Percentiles rank a stretch among this genome's conserved stretches.
These are phyloP conservation scores for Suhomyces faveliae DNA, from an alignment of 805 yeast species.

Conservation along the genomic window DNA sequence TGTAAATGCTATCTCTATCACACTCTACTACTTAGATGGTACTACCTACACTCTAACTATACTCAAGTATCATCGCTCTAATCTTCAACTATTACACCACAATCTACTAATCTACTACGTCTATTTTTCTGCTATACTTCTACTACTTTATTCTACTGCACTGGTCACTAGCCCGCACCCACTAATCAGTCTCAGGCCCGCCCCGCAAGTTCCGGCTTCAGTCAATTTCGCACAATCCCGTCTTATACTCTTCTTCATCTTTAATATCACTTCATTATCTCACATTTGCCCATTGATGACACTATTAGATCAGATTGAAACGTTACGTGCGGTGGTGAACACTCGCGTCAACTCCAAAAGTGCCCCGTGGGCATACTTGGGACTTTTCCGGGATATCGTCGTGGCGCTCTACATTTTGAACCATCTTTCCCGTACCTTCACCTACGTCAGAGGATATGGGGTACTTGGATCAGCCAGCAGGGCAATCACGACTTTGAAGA, in stretches of 20 bases:
- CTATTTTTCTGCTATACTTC: too few species aligned
- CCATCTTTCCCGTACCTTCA: slow-evolving; percentile 9
- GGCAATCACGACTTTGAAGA: slow-evolving; percentile 1
- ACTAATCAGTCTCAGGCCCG: background rate
- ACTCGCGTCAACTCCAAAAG: background rate
- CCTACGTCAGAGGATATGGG: slow-evolving; percentile 20
- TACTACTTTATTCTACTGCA: background rate
- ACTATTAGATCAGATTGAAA: background rate
- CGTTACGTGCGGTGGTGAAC: background rate
- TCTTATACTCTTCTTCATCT: too few species aligned
- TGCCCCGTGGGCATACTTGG: background rate
- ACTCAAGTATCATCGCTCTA: too few species aligned
- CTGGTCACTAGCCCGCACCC: background rate
- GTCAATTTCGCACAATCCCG: too few species aligned
- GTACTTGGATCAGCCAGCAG: slow-evolving; percentile 6
- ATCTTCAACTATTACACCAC: too few species aligned
- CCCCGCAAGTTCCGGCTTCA: too few species aligned
- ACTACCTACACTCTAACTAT: too few species aligned
- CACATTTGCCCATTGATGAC: background rate
- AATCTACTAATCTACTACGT: too few species aligned
- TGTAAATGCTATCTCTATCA: too few species aligned
- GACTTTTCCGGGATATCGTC: slow-evolving; percentile 16
- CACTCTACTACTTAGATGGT: too few species aligned
- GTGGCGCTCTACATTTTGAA: slow-evolving; percentile 16
- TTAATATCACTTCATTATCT: too few species aligned